These are phyloP conservation scores for Stenocarpella maydis DNA, from an alignment of 2,329 filamentous ascomycete genomes.

Conservation along the genomic window DNA sequence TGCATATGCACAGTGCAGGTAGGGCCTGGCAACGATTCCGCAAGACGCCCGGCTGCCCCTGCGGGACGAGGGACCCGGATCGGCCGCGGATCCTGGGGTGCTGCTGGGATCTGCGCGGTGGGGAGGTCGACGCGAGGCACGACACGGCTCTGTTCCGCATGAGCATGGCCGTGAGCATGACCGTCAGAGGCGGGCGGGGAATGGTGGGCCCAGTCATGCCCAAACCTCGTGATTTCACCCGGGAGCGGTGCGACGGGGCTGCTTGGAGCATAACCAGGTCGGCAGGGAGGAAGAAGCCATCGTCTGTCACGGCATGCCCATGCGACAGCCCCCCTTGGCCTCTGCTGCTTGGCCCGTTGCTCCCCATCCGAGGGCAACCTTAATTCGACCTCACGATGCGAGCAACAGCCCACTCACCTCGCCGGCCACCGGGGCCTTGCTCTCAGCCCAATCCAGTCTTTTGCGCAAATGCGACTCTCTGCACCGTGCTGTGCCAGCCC, in stretches of 20 bases:
- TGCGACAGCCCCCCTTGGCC: no score
- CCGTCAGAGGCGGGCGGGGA: conserved; percentile 4
- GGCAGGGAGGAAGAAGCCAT: conserved; percentile 5
- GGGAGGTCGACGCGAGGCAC: conserved; percentile 16
- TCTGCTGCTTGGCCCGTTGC: no score
- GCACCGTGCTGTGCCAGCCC: not conserved
- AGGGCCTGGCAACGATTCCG: conserved; percentile 12
- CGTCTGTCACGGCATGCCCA: no score
- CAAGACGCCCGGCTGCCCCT: not conserved
- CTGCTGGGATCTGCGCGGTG: not conserved
- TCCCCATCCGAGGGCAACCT: not conserved
- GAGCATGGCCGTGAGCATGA: no score
- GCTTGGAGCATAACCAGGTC: no score
- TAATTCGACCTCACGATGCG: conserved; percentile 22
- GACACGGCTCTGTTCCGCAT: conserved; percentile 9
- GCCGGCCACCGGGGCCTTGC: not conserved
- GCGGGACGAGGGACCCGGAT: not conserved
- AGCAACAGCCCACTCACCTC: no score
- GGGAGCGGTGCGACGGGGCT: no score
- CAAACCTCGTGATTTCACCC: no score
- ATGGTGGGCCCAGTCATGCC: not conserved
- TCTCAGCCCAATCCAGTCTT: not conserved
- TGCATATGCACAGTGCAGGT: conserved; percentile 19
- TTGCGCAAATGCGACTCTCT: not conserved
- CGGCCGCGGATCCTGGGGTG: not conserved